Evolutionary conservation across 495 filamentous ascomycete species (phyloP), one percentile per base, ranked within the genome.

Genomic region (Penicillium bialowiezense): DNA sequence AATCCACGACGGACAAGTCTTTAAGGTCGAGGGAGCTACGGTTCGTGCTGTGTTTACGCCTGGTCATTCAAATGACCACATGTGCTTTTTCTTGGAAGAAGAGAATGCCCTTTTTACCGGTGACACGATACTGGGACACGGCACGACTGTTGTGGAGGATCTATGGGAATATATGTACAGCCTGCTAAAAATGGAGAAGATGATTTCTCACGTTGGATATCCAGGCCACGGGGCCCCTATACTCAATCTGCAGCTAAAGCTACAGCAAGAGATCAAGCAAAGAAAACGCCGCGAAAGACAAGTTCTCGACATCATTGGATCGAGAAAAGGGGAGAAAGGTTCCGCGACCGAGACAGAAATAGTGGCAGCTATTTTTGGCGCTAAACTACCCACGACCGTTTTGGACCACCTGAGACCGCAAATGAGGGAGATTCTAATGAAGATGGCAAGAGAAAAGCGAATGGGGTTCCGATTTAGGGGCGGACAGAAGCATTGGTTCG

Each of bases 21-120:
- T 44, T 10, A 24, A 1, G 4, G 19, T 35, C 1, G 18, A 34
- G 5, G 42, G 42, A 1, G 42, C 42, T 1, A 44, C 42, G 5
- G 9, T 44, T 1, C 19, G 31, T 7, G 31, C 31, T 9, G 19
- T 44, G 0, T 12, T 15, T 19, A 26, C 42, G n/a, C 42, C 29
- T 15, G 42, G 42, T 10, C 42, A 44, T 17, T 23, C 42, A 5
- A 15, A 15, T 5, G 42, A 44, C 7, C 42, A 44, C 13, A 35
- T 44, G 42, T 44, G 42, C 19, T 44, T 44, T 24, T 3, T 35
- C 5, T 6, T 44, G 4, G 42, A 44, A 21, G 42, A 44, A 7
- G 31, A 35, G 3, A 23, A 24, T 15, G 42, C 42, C 5, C 8
- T 44, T 13, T 44, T 44, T 9, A 44, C 42, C 8, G 42, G 42